Evolutionary conservation across 768 basidiomycete species (phyloP).

Genomic region (Hydnomerulius pinastri): DNA sequence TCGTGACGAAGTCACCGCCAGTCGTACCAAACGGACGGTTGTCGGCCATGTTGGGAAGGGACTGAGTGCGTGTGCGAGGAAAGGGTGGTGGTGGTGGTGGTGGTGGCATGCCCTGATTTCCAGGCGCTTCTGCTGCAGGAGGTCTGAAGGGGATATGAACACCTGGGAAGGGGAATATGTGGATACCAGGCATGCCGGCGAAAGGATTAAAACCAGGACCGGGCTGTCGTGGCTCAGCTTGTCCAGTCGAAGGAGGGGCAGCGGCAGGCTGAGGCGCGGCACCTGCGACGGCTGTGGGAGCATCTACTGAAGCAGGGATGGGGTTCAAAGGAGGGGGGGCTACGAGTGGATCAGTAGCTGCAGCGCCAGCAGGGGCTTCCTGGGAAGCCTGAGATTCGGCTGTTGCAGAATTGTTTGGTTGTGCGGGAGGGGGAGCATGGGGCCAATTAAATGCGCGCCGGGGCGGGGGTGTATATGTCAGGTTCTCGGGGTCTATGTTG

Average conservation of each 20-base stretch:
- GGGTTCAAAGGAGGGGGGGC: slow-evolving; percentile 3
- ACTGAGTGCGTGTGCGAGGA: slow-evolving; percentile 8
- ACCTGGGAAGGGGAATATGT: slow-evolving; percentile 28
- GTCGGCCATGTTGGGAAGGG: slow-evolving; percentile 21
- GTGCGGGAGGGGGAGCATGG: slow-evolving; percentile 11
- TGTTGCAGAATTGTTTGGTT: slow-evolving; percentile 13
- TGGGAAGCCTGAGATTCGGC: slow-evolving; percentile 7
- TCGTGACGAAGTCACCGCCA: slow-evolving; percentile 34
- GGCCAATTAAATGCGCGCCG: slow-evolving; percentile 19
- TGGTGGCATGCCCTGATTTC: slow-evolving; percentile 20
- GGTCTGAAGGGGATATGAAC: slow-evolving; percentile 26
- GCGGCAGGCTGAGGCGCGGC: slow-evolving; percentile 4
- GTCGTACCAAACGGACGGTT: slow-evolving; percentile 6
- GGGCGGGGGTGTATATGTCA: slow-evolving; percentile 46
- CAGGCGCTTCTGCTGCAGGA: slow-evolving; percentile 6
- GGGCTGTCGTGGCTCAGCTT: slow-evolving; percentile 1
- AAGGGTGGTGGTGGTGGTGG: neutral
- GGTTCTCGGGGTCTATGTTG: slow-evolving; percentile 76
- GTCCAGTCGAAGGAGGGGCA: slow-evolving; percentile 6
- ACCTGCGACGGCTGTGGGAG: neutral
- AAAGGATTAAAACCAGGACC: slow-evolving; percentile 22
- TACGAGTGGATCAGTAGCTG: neutral
- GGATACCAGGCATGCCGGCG: slow-evolving; percentile 21
- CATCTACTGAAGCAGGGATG: neutral
- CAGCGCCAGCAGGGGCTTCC: slow-evolving; percentile 6